These are phyloP conservation scores for Lipomyces sp. DNA, from an alignment of 805 yeast species.

Conservation along the genomic window DNA sequence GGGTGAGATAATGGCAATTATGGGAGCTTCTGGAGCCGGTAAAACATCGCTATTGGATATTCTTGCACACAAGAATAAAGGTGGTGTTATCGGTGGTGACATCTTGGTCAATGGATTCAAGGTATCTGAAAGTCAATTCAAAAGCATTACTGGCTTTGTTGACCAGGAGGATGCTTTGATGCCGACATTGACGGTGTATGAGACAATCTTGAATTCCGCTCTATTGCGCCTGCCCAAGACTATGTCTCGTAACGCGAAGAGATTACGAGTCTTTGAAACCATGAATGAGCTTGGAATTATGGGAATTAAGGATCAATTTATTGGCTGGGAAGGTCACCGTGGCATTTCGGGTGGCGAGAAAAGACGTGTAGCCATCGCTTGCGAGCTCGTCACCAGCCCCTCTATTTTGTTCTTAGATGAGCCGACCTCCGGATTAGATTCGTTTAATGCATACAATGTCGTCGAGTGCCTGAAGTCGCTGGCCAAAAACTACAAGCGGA, in stretches of 20 bases:
- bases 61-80: slow-evolving; percentile 83
- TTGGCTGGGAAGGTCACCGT: slow-evolving; percentile 86
- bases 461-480: slow-evolving; percentile 80
- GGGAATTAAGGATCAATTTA: slow-evolving; percentile 78
- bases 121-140: slow-evolving; percentile 52
- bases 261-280: slow-evolving; percentile 80
- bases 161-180: slow-evolving; percentile 92
- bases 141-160: slow-evolving; percentile 84
- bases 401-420: slow-evolving; percentile 83
- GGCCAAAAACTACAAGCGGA: slow-evolving; percentile 80
- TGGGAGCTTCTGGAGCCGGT: slow-evolving; percentile 99
- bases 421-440: slow-evolving; percentile 94
- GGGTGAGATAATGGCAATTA: slow-evolving; percentile 88
- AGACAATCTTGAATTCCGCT: slow-evolving; percentile 92
- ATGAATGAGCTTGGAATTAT: slow-evolving; percentile 82
- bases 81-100: slow-evolving; percentile 70
- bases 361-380: slow-evolving; percentile 89
- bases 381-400: slow-evolving; percentile 90
- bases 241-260: slow-evolving; percentile 76
- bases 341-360: slow-evolving; percentile 96
- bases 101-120: slow-evolving; percentile 73
- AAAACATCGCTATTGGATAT: slow-evolving; percentile 93
- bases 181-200: slow-evolving; percentile 94
- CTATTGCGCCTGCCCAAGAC: slow-evolving; percentile 79
- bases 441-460: slow-evolving; percentile 91